Percentiles rank a stretch among this genome's conserved stretches.
These are phyloP conservation scores for Pyrenophora teres DNA, from an alignment of 2,329 filamentous ascomycete species.

Conservation along the genomic window DNA sequence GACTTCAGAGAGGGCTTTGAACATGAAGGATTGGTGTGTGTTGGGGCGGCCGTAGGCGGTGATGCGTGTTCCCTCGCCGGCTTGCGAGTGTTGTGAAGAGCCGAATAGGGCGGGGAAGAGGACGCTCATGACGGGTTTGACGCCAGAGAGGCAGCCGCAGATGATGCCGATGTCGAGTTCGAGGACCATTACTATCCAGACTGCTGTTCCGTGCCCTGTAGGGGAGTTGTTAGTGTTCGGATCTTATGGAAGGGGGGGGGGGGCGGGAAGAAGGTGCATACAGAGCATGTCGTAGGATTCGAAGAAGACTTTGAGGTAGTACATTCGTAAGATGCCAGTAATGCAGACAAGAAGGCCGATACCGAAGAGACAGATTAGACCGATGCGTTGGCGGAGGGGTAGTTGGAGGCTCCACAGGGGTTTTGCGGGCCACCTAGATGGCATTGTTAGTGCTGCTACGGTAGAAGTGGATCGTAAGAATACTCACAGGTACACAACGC, in stretches of 20 bases:
- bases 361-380: conserved; percentile 34
- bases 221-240: background rate
- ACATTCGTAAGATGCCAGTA: conserved; percentile 34
- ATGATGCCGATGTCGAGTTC: conserved; percentile 41
- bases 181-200: conserved; percentile 29
- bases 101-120: conserved; percentile 35
- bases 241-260: background rate
- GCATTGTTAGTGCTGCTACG: background rate
- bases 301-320: conserved; percentile 37
- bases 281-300: conserved; percentile 31
- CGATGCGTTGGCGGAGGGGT: conserved; percentile 35
- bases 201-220: conserved; percentile 29
- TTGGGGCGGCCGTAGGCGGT: conserved; percentile 9
- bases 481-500: conserved; percentile 35
- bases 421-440: conserved; percentile 30
- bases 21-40: conserved; percentile 16
- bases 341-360: conserved; percentile 36
- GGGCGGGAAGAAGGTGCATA: conserved; percentile 8
- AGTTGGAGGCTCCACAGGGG: conserved; percentile 34
- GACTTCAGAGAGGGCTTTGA: conserved; percentile 21
- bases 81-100: conserved; percentile 2
- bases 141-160: conserved; percentile 38
- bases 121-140: conserved; percentile 38
- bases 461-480: background rate
- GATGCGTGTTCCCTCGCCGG: background rate